These are phyloP conservation scores for Volvariella volvacea DNA, from an alignment of 1,284 basidiomycete genomes.

Conservation along the genomic window DNA sequence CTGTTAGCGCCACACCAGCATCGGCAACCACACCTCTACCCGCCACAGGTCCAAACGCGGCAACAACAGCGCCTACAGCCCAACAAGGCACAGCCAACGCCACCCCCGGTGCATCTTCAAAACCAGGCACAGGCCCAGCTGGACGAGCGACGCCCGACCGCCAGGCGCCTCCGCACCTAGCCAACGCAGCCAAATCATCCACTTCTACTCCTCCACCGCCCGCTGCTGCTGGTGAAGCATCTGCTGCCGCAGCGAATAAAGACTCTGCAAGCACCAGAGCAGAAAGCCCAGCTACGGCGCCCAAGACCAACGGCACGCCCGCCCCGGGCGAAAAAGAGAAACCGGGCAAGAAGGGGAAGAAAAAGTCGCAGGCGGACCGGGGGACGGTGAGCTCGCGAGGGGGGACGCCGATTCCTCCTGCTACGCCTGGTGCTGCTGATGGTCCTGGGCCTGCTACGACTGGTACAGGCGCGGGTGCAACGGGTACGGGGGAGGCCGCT, in stretches of 20 bases:
- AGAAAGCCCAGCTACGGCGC: conserved; percentile 17
- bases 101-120: neutral
- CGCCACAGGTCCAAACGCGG: conserved; percentile 3
- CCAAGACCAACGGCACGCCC: conserved; percentile 34
- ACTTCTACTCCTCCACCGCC: neutral
- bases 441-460: conserved; percentile 12
- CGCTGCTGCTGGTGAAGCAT: conserved; percentile 24
- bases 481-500: conserved; percentile 12
- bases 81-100: neutral
- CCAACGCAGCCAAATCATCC: neutral
- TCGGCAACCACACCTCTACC: conserved; percentile 31
- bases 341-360: neutral
- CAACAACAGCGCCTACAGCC: neutral
- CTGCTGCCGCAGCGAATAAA: conserved; percentile 19
- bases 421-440: too few species aligned
- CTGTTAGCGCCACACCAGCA: conserved; percentile 36
- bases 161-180: neutral
- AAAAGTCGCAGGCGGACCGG: neutral
- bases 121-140: too few species aligned
- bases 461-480: conserved; percentile 11
- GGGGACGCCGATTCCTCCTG: neutral
- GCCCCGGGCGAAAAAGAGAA: conserved; percentile 30
- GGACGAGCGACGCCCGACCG: too few species aligned
- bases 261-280: conserved; percentile 7
- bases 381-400: neutral